Evolutionary conservation across 768 basidiomycete genomes (phyloP).

Genomic region (Rhizopogon vinicolor): DNA sequence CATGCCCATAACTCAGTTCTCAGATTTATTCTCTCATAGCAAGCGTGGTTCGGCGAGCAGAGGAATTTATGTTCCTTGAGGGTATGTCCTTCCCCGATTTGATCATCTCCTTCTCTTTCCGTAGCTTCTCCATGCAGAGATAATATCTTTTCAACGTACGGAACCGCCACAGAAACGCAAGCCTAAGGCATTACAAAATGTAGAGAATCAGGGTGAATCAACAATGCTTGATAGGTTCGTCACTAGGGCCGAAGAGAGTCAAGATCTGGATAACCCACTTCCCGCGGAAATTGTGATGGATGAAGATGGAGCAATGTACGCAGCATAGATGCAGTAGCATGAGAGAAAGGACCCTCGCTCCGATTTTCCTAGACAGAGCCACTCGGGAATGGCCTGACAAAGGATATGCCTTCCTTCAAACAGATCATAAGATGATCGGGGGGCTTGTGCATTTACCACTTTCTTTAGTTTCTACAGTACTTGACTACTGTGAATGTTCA

Average conservation of each 20-base stretch:
- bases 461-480: background rate
- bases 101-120: background rate
- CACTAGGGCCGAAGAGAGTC: conserved; percentile 18
- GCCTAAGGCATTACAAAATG: conserved; percentile 24
- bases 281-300: conserved; percentile 41
- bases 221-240: conserved; percentile 52
- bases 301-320: conserved; percentile 59
- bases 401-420: background rate
- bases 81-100: conserved; percentile 35
- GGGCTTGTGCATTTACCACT: too few species aligned
- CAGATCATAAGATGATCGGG: background rate
- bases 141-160: conserved; percentile 47
- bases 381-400: background rate
- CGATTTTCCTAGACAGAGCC: background rate
- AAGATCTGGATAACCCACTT: conserved; percentile 11
- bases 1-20: background rate
- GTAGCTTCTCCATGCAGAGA: conserved; percentile 34
- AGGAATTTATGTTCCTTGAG: conserved; percentile 77
- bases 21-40: conserved; percentile 33
- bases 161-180: conserved; percentile 43
- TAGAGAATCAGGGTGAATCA: conserved; percentile 20
- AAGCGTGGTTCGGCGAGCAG: conserved; percentile 55
- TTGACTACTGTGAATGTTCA: background rate
- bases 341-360: background rate
- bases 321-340: conserved; percentile 17